Conservation (phyloP, 1,284 basidiomycete species). For the Leccinum glutinopallens region DNA sequence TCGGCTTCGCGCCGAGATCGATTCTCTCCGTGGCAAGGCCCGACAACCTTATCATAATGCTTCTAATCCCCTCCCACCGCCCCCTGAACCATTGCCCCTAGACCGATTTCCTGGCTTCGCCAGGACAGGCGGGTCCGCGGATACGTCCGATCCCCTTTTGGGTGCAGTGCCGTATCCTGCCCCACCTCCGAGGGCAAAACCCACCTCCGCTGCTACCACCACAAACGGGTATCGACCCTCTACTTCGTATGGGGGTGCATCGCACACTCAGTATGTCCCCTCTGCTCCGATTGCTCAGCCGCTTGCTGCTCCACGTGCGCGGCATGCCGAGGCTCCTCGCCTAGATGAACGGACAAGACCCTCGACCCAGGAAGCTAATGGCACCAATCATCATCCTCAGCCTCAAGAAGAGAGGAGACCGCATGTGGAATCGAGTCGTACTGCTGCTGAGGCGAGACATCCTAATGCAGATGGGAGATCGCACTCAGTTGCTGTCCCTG, state of each 20-base stretch:
- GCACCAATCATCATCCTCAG: slow-evolving; percentile 7
- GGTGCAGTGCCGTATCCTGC: slow-evolving; percentile 32
- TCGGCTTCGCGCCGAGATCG: slow-evolving; percentile 35
- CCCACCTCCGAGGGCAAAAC: slow-evolving; percentile 26
- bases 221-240: slow-evolving; percentile 19
- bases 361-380: slow-evolving; percentile 18
- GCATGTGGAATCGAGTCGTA: slow-evolving; percentile 17
- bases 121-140: slow-evolving; percentile 29
- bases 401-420: slow-evolving; percentile 22
- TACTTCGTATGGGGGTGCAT: slow-evolving; percentile 13
- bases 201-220: slow-evolving; percentile 6
- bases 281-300: slow-evolving; percentile 20
- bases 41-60: slow-evolving; percentile 26
- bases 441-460: slow-evolving; percentile 16
- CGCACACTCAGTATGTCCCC: slow-evolving; percentile 20
- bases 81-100: slow-evolving; percentile 48
- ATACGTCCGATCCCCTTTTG: slow-evolving; percentile 23
- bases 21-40: slow-evolving; percentile 27
- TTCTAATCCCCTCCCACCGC: slow-evolving; percentile 49
- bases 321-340: slow-evolving; percentile 27
- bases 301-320: slow-evolving; percentile 24
- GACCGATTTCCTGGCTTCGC: slow-evolving; percentile 43
- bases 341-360: slow-evolving; percentile 25
- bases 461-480: slow-evolving; percentile 14
- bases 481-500: slow-evolving; percentile 13